Evolutionary conservation across 257 asterid genomes (phyloP).

Genomic region (Solanum pinnatisectum): DNA sequence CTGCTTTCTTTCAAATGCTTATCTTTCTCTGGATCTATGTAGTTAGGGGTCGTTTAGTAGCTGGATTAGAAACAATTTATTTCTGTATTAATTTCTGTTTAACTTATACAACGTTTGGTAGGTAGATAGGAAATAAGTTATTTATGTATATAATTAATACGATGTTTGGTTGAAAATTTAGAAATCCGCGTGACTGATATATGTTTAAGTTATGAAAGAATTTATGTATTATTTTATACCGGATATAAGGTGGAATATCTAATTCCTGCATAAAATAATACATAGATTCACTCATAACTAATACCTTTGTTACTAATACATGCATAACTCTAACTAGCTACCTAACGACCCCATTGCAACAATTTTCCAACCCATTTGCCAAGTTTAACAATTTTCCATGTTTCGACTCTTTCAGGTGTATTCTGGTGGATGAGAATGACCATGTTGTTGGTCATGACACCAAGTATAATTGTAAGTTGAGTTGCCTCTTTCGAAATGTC

Average conservation of each 20-base stretch:
- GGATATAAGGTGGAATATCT: too few species aligned
- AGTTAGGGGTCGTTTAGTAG: not conserved
- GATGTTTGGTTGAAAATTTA: too few species aligned
- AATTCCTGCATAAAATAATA: too few species aligned
- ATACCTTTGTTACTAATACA: too few species aligned
- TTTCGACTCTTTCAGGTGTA: slow-evolving; percentile 49
- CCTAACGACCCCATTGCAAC: not conserved
- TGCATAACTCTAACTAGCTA: too few species aligned
- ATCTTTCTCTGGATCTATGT: not conserved
- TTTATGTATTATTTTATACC: not conserved
- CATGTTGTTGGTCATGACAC: slow-evolving; percentile 81
- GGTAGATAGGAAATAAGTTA: too few species aligned
- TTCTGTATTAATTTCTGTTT: not conserved
- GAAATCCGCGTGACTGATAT: too few species aligned
- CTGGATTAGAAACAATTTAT: not conserved
- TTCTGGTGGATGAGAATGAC: slow-evolving; percentile 88
- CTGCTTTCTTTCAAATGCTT: not conserved
- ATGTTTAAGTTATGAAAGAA: not conserved
- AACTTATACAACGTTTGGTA: too few species aligned
- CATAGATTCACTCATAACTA: too few species aligned
- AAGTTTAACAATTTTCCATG: not conserved
- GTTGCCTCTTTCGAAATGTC: not conserved
- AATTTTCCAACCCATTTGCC: not conserved
- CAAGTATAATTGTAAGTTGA: slow-evolving; percentile 80
- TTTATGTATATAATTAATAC: too few species aligned